A percentile compares a stretch with the other conserved stretches of the same genome.
phyloP scores from a whole-genome alignment of 495 filamentous ascomycete genomes.

The Lineolata rhizophorae region DNA sequence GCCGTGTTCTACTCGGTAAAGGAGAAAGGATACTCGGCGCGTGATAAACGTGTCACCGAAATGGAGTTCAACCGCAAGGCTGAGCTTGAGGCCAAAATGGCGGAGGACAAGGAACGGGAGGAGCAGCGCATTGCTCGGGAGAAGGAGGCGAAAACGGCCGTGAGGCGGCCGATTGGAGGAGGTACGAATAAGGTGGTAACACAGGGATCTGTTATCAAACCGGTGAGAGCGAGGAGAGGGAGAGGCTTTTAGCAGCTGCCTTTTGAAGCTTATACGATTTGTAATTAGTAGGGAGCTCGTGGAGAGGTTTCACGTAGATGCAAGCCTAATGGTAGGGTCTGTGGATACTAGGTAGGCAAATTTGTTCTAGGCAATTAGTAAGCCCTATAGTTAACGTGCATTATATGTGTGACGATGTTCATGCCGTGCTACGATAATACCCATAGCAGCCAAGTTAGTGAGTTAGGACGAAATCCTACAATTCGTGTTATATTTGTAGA shows the following conservation, averaged over 20 bases:
- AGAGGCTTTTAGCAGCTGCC: slow-evolving; percentile 1
- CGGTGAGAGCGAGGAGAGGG: not conserved
- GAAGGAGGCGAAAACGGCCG: slow-evolving; percentile 17
- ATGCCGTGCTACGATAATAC: no score
- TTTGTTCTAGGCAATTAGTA: no score
- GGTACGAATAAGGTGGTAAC: not conserved
- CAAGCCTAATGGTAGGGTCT: no score
- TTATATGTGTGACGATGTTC: no score
- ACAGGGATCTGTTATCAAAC: not conserved
- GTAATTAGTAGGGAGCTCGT: no score
- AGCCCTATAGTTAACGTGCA: no score
- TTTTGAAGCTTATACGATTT: no score
- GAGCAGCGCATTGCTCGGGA: slow-evolving; percentile 28
- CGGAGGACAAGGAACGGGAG: slow-evolving; percentile 52
- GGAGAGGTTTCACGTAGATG: no score
- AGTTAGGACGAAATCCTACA: no score
- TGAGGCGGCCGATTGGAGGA: slow-evolving; percentile 5
- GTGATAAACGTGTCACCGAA: slow-evolving; percentile 77
- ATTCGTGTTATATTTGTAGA: no score
- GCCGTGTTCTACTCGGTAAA: slow-evolving; percentile 98
- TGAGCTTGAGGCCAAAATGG: slow-evolving; percentile 91
- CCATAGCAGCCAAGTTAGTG: no score
- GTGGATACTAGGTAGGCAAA: no score
- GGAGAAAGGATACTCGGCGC: slow-evolving; percentile 86
- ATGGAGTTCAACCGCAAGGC: slow-evolving; percentile 86